phyloP scores from a whole-genome alignment of 1,139 yeast genomes.

The Pichia cactophila region DNA sequence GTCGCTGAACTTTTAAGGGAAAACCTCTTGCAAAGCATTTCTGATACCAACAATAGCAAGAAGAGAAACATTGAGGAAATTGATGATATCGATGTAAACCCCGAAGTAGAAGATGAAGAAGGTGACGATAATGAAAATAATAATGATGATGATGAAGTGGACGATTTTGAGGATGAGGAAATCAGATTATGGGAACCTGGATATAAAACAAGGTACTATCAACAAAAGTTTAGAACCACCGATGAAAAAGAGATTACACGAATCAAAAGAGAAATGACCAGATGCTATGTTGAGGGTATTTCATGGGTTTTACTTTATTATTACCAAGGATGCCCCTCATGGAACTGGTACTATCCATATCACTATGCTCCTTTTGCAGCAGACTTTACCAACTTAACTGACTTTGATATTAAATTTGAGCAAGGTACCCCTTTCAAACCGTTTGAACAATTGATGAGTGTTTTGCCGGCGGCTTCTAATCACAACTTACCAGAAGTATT shows the following conservation, averaged over 20 bases:
- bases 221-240: conserved; percentile 57
- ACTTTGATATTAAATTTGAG: conserved; percentile 54
- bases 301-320: conserved; percentile 92
- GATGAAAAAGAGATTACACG: conserved; percentile 49
- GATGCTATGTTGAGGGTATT: conserved; percentile 83
- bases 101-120: conserved; percentile 17
- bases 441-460: conserved; percentile 95
- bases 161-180: conserved; percentile 30
- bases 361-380: conserved; percentile 98
- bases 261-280: conserved; percentile 55
- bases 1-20: conserved; percentile 63
- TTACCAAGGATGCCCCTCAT: conserved; percentile 96
- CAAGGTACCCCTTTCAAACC: conserved; percentile 83
- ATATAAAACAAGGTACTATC: conserved; percentile 73
- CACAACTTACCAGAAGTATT: conserved; percentile 82
- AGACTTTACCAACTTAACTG: conserved; percentile 59
- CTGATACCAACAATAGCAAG: conserved; percentile 10
- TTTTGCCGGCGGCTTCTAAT: conserved; percentile 93
- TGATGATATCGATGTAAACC: conserved; percentile 21
- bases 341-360: conserved; percentile 97
- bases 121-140: conserved; percentile 25
- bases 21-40: conserved; percentile 18
- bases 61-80: conserved; percentile 12
- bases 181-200: conserved; percentile 84
- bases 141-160: conserved; percentile 40